Evolutionary conservation across 805 yeast species (phyloP).

Genomic region (Ogataea minuta): DNA sequence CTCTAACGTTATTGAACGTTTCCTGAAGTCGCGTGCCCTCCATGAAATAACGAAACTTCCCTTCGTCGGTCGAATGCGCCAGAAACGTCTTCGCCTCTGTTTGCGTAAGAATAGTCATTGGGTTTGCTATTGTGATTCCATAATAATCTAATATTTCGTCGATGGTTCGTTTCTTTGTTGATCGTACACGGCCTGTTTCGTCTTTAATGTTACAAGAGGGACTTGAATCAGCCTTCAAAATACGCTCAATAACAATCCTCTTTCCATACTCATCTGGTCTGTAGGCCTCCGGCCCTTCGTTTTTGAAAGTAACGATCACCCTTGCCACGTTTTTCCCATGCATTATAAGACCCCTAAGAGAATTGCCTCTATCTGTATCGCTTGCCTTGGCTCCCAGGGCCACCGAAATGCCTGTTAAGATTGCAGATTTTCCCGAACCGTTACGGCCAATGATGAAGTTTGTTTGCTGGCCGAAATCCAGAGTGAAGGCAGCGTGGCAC

Average conservation of each 20-base stretch:
- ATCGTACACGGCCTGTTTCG: conserved; percentile 48
- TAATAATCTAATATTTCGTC: conserved; percentile 68
- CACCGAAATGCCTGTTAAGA: conserved; percentile 81
- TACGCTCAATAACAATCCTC: conserved; percentile 67
- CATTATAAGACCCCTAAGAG: conserved; percentile 66
- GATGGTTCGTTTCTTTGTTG: conserved; percentile 61
- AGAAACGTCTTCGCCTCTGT: conserved; percentile 90
- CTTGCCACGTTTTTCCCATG: conserved; percentile 73
- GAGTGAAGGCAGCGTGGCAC: conserved; percentile 83
- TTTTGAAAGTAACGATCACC: conserved; percentile 61
- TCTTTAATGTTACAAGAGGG: conserved; percentile 54
- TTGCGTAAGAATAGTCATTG: conserved; percentile 89
- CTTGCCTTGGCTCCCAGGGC: conserved; percentile 88
- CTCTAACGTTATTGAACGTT: conserved; percentile 51
- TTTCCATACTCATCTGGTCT: conserved; percentile 66
- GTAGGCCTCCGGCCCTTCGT: conserved; percentile 65
- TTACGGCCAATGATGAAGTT: conserved; percentile 88
- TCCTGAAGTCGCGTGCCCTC: conserved; percentile 74
- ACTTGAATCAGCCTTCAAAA: conserved; percentile 52
- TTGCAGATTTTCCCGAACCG: conserved; percentile 90
- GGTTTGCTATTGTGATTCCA: conserved; percentile 81
- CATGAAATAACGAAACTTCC: conserved; percentile 75
- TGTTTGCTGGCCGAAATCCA: conserved; percentile 73
- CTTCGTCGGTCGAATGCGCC: conserved; percentile 68
- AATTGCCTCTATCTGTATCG: conserved; percentile 80